A percentile compares a stretch with the other conserved stretches of the same genome.
These are phyloP conservation scores for Pythium pyrilobum DNA, from an alignment of 352 stramenopile genomes.

Conservation along the genomic window DNA sequence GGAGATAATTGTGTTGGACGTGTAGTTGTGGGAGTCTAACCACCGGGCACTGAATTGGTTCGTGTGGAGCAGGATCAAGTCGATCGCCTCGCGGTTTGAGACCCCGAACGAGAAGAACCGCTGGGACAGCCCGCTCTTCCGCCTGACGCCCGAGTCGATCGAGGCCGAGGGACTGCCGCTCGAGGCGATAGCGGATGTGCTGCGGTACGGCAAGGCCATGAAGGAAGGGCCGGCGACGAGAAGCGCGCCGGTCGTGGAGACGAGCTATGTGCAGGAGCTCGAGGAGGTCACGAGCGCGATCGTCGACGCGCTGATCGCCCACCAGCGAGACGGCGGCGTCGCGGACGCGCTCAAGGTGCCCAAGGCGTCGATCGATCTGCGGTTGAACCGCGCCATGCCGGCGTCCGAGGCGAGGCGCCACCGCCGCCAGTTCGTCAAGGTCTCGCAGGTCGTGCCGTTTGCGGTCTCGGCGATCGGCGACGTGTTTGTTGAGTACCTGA, in stretches of 20 bases:
- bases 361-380: constrained; percentile 24
- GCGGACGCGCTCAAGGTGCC: constrained; percentile 43
- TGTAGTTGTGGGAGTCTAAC: too few relatives aligned
- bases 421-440: constrained; percentile 79
- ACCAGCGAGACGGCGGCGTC: constrained; percentile 60
- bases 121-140: constrained; percentile 90
- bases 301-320: constrained; percentile 48
- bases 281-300: constrained; percentile 51
- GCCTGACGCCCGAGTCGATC: constrained; percentile 45
- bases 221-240: constrained; percentile 70
- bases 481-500: constrained; percentile 72
- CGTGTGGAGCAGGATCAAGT: constrained; percentile 50
- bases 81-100: constrained; percentile 87
- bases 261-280: constrained; percentile 70
- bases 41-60: too few relatives aligned
- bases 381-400: constrained; percentile 44
- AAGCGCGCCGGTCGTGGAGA: constrained; percentile 45
- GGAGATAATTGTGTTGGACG: background rate
- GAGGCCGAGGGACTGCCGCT: constrained; percentile 32
- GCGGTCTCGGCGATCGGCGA: constrained; percentile 46
- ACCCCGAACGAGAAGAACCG: constrained; percentile 90
- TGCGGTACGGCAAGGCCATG: constrained; percentile 57
- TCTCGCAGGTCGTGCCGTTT: constrained; percentile 58
- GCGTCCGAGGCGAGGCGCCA: constrained; percentile 60
- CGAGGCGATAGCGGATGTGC: constrained; percentile 43